Conservation (phyloP, 805 yeast species). For the Ogataea ramenticola region DNA sequence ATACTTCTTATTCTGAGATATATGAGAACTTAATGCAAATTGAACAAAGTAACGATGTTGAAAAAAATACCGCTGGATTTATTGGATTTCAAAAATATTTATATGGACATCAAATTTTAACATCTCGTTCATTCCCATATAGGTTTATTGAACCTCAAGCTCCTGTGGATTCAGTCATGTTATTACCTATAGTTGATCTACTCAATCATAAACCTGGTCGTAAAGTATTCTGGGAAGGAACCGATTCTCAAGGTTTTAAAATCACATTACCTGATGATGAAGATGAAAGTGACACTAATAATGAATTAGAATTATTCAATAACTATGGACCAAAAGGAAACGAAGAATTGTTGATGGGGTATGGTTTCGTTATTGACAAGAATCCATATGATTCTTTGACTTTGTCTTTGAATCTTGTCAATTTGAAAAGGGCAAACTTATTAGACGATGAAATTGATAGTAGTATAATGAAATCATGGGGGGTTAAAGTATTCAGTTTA, state of each 20-base stretch:
- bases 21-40: conserved; percentile 7
- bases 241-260: conserved; percentile 6
- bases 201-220: conserved; percentile 63
- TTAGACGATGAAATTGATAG: background rate
- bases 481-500: conserved; percentile 17
- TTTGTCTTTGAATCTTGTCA: conserved; percentile 49
- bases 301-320: conserved; percentile 54
- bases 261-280: background rate
- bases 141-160: conserved; percentile 40
- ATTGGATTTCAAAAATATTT: conserved; percentile 47
- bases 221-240: conserved; percentile 59
- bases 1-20: conserved; percentile 21
- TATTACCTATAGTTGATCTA: conserved; percentile 73
- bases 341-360: conserved; percentile 72
- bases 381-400: conserved; percentile 54
- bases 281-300: background rate
- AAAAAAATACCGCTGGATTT: background rate
- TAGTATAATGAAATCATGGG: conserved; percentile 8
- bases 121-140: conserved; percentile 79
- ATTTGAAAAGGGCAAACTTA: background rate
- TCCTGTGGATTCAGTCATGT: conserved; percentile 45
- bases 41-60: background rate
- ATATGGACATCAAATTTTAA: conserved; percentile 69
- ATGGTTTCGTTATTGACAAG: conserved; percentile 63
- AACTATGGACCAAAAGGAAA: conserved; percentile 87